These are phyloP conservation scores for Coelastrella sp. DNA, from an alignment of 139 green algal species.

Conservation along the genomic window DNA sequence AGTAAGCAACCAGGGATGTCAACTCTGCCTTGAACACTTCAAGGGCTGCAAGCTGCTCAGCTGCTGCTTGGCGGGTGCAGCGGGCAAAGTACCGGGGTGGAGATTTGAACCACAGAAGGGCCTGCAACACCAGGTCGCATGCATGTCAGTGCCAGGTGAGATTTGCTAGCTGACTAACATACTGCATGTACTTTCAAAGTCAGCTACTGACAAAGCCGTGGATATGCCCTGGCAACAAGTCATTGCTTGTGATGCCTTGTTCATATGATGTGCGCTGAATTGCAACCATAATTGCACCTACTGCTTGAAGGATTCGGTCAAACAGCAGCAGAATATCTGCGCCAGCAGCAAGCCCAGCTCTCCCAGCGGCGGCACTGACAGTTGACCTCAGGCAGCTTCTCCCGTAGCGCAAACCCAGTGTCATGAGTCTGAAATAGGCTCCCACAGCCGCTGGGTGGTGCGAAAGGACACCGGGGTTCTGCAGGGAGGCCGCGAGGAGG, in stretches of 20 bases:
- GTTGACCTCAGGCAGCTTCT: conserved; percentile 4
- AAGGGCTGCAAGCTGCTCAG: conserved; percentile 36
- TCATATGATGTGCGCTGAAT: background rate
- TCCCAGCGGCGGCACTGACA: background rate
- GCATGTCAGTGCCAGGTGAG: background rate
- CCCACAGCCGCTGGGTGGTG: conserved; percentile 68
- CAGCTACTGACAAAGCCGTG: too few species aligned
- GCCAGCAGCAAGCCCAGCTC: background rate
- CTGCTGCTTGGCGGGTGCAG: conserved; percentile 20
- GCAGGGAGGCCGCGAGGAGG: conserved; percentile 58
- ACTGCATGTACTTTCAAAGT: too few species aligned
- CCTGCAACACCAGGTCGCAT: conserved; percentile 3
- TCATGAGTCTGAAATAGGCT: conserved; percentile 67
- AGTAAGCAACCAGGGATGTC: background rate
- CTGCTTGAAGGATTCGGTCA: conserved; percentile 29
- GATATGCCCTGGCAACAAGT: background rate
- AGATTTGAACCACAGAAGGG: conserved; percentile 32
- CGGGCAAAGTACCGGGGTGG: conserved; percentile 40
- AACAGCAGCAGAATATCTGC: conserved; percentile 39
- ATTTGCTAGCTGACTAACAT: too few species aligned
- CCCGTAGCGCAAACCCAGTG: conserved; percentile 54
- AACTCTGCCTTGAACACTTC: conserved; percentile 27
- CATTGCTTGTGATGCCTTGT: background rate
- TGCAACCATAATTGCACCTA: background rate
- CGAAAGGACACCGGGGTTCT: conserved; percentile 49